phyloP scores from a whole-genome alignment of 345 rosid species.

The Eucalyptus lansdowneana region DNA sequence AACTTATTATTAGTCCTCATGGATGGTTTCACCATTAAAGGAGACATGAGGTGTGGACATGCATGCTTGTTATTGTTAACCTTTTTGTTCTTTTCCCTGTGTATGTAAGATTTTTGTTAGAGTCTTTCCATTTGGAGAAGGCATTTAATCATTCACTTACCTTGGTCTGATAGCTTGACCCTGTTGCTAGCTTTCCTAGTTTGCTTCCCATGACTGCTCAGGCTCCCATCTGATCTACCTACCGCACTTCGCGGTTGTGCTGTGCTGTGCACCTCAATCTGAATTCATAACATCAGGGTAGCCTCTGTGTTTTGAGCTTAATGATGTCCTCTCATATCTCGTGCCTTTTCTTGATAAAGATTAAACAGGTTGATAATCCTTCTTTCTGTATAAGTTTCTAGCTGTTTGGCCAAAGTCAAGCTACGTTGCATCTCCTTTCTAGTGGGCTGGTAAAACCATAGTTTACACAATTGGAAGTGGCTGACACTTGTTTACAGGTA shows the following conservation, averaged over 20 bases:
- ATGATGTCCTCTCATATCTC: background rate
- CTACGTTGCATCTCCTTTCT: background rate
- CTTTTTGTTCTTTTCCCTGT: background rate
- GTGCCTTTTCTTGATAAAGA: background rate
- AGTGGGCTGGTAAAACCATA: background rate
- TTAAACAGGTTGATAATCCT: background rate
- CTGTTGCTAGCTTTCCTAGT: background rate
- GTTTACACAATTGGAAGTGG: background rate
- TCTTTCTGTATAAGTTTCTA: background rate
- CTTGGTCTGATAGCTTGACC: background rate
- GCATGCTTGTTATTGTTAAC: background rate
- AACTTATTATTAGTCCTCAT: background rate
- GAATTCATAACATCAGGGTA: background rate
- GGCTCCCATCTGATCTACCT: background rate
- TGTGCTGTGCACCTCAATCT: background rate
- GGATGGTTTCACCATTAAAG: background rate
- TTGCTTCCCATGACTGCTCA: background rate
- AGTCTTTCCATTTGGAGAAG: background rate
- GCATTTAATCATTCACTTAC: background rate
- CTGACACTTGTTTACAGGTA: conserved; percentile 31
- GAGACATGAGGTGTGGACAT: background rate
- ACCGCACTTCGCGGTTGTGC: background rate
- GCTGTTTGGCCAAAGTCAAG: background rate
- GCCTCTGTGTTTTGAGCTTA: background rate
- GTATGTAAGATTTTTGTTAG: background rate